phyloP scores from a whole-genome alignment of 2,329 filamentous ascomycete species.

The Fonsecaea erecta region DNA sequence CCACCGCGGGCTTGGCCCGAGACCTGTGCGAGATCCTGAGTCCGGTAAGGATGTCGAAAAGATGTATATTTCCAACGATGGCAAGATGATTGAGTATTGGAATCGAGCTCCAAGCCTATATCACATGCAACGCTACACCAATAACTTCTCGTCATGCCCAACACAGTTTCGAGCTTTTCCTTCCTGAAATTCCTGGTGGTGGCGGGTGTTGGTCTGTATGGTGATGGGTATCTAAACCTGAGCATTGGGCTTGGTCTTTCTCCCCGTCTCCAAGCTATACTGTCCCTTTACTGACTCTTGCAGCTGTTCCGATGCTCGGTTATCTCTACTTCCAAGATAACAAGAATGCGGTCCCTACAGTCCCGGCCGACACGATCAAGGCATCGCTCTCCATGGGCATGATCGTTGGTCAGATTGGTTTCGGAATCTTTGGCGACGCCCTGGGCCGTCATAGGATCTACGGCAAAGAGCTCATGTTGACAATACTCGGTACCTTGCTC shows the following conservation, averaged over 20 bases:
- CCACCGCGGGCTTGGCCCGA: conserved; percentile 21
- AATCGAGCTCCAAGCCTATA: neutral
- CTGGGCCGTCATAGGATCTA: conserved; percentile 39
- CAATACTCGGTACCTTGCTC: conserved; percentile 38
- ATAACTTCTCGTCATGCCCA: conserved; percentile 9
- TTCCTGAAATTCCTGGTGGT: conserved; percentile 38
- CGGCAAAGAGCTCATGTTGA: conserved; percentile 39
- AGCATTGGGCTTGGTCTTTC: conserved; percentile 39
- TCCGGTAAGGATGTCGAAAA: neutral
- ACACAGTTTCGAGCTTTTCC: conserved; percentile 18
- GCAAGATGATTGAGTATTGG: neutral
- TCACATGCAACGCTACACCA: neutral
- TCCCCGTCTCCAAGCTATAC: neutral
- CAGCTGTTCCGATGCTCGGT: conserved; percentile 40
- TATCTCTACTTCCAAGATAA: conserved; percentile 39
- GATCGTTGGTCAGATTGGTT: conserved; percentile 39
- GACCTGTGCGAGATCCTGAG: neutral
- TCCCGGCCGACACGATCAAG: conserved; percentile 36
- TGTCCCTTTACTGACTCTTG: neutral
- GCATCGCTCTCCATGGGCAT: conserved; percentile 39
- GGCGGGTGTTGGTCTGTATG: conserved; percentile 39
- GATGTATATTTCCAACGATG: conserved; percentile 5
- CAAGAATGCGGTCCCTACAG: conserved; percentile 27
- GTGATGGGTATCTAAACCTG: conserved; percentile 40
- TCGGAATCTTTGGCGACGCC: conserved; percentile 40